phyloP scores from a whole-genome alignment of 345 rosid genomes.

The Populus davidiana region DNA sequence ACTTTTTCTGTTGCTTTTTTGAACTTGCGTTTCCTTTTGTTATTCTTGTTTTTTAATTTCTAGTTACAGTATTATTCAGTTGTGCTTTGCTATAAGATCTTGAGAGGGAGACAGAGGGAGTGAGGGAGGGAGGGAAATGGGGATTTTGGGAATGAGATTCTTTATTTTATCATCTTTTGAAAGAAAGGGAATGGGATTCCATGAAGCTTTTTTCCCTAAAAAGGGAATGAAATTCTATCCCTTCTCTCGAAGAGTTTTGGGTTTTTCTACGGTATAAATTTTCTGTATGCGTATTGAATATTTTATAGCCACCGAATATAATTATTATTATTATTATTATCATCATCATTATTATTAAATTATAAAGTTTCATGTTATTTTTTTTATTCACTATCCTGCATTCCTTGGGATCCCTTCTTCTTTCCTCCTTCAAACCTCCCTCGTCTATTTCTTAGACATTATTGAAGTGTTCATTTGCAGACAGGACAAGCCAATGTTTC shows the following conservation, averaged over 20 bases:
- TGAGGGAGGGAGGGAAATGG: background rate
- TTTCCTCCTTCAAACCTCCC: background rate
- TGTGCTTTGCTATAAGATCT: background rate
- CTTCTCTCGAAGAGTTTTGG: conserved; percentile 36
- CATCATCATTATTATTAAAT: background rate
- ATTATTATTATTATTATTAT: background rate
- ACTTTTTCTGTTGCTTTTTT: background rate
- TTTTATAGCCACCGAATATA: background rate
- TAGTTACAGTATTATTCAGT: background rate
- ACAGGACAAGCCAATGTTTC: conserved; percentile 81
- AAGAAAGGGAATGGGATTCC: conserved; percentile 52
- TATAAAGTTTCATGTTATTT: background rate
- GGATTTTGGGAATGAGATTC: conserved; percentile 7
- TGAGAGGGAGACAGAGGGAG: background rate
- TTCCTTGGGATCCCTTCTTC: background rate
- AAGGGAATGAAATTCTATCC: conserved; percentile 55
- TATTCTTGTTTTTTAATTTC: background rate
- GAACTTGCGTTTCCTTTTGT: background rate
- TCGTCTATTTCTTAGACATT: conserved; percentile 19
- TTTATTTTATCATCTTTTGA: background rate
- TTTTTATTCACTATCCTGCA: background rate
- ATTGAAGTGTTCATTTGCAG: conserved; percentile 31
- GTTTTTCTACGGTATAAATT: no score
- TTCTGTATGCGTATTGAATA: background rate
- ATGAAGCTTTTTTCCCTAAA: conserved; percentile 33